Evolutionary conservation across 441 rosid genomes (phyloP).

Genomic region (Oxalis stricta): DNA sequence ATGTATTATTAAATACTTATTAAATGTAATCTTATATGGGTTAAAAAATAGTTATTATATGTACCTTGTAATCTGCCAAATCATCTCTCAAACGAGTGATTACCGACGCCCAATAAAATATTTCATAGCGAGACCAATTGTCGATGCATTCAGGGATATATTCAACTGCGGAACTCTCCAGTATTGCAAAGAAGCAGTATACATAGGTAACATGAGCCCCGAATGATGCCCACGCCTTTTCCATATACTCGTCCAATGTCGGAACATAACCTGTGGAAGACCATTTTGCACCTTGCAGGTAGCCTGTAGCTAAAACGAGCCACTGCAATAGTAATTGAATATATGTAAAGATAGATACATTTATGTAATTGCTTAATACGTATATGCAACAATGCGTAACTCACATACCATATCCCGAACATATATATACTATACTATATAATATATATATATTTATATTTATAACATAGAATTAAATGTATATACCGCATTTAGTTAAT

Average conservation of each 20-base stretch:
- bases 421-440: too few relatives aligned
- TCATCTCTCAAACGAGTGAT: conserved; percentile 9
- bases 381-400: too few relatives aligned
- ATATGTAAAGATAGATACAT: background rate
- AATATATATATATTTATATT: too few relatives aligned
- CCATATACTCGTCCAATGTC: conserved; percentile 9
- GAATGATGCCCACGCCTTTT: conserved; percentile 8
- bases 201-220: conserved; percentile 5
- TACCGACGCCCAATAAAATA: conserved; percentile 10
- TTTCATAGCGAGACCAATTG: background rate
- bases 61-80: conserved; percentile 9
- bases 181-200: conserved; percentile 5
- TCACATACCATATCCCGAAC: too few relatives aligned
- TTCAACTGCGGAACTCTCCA: background rate
- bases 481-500: too few relatives aligned
- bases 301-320: conserved; percentile 8
- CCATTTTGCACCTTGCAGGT: conserved; percentile 21
- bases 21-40: too few relatives aligned
- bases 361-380: too few relatives aligned
- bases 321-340: conserved; percentile 11
- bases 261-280: conserved; percentile 1
- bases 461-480: too few relatives aligned
- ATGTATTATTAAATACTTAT: too few relatives aligned
- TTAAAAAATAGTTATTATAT: too few relatives aligned
- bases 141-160: background rate